phyloP scores from a whole-genome alignment of 805 yeast species.

The Cyberlindnera galapagoensis region DNA sequence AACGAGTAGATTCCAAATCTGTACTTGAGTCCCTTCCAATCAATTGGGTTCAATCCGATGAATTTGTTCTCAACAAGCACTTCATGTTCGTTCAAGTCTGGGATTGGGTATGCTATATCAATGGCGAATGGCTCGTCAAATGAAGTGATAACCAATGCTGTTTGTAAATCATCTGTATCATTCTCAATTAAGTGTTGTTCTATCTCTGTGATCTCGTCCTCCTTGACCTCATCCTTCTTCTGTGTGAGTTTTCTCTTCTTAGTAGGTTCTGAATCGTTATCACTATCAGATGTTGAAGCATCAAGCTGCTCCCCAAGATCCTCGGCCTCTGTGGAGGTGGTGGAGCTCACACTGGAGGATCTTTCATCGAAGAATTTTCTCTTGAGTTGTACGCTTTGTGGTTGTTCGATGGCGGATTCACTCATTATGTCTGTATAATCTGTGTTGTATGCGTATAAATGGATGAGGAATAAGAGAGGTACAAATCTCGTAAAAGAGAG shows the following conservation, averaged over 20 bases:
- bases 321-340: constrained; percentile 9
- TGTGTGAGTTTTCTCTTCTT: constrained; percentile 3
- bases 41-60: constrained; percentile 41
- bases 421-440: no score
- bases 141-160: constrained; percentile 22
- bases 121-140: constrained; percentile 22
- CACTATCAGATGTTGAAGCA: background rate
- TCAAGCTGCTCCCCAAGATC: constrained; percentile 7
- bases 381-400: constrained; percentile 8
- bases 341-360: constrained; percentile 18
- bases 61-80: constrained; percentile 26
- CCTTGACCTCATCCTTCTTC: constrained; percentile 4
- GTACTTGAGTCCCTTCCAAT: constrained; percentile 43
- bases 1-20: constrained; percentile 40
- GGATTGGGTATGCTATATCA: constrained; percentile 16
- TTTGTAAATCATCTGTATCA: constrained; percentile 11
- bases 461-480: no score
- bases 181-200: constrained; percentile 11
- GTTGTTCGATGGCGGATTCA: constrained; percentile 1
- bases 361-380: constrained; percentile 17
- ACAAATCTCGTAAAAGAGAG: no score
- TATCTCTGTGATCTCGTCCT: constrained; percentile 2
- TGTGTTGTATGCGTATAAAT: no score
- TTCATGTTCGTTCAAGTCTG: constrained; percentile 24
- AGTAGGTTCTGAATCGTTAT: constrained; percentile 8